Evolutionary conservation across 75 land plant species (phyloP), one percentile per base, ranked within the genome.

Genomic region (Larix kaempferi): DNA sequence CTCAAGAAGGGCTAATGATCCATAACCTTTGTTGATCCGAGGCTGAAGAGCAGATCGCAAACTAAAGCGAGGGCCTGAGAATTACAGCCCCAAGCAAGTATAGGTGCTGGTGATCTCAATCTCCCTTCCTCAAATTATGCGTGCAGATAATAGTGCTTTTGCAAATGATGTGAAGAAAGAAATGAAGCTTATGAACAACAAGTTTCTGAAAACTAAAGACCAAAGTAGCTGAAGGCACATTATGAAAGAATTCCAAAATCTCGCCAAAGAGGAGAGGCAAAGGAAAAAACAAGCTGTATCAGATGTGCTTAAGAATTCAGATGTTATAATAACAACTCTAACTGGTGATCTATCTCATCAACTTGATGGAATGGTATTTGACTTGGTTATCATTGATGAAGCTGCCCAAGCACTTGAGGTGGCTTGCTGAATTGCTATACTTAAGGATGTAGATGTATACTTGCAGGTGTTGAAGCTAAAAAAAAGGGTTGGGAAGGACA

Each of bases 401-500:
- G 98, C 95, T 78, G 94, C 99, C 64, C 99, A 94, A 57, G 99
- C 99, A 39, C 84, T 97, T 79, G 99, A 97, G 78, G 89, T 94
- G 44, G 95, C 95, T 66, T 97, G 94, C 78, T 97, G 98, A 98
- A 94, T 94, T 72, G 92, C 99, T 59, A 75, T 97, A 33, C 80
- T 94, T 59, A 97, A 97, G 98, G 99, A 29, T 29, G 33, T 29
- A 29, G 33, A 29, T 29, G 33, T 29, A 29, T 29, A 29, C 33
- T 29, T 29, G 33, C 33, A 29, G 33, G 33, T 29, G 33, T 29
- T 29, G 33, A 29, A 29, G 33, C 33, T 29, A 29, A 29, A 29
- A 29, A 29, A 29, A 29, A 29, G 33, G 33, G 33, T 29, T 29
- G 33, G 33, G 33, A 29, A 29, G 33, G 33, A 29, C 33, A 29